A percentile compares a stretch with the other conserved stretches of the same genome.
These are phyloP conservation scores for Vitis hybrid DNA, from an alignment of 177 flowering plant genomes.

Conservation along the genomic window DNA sequence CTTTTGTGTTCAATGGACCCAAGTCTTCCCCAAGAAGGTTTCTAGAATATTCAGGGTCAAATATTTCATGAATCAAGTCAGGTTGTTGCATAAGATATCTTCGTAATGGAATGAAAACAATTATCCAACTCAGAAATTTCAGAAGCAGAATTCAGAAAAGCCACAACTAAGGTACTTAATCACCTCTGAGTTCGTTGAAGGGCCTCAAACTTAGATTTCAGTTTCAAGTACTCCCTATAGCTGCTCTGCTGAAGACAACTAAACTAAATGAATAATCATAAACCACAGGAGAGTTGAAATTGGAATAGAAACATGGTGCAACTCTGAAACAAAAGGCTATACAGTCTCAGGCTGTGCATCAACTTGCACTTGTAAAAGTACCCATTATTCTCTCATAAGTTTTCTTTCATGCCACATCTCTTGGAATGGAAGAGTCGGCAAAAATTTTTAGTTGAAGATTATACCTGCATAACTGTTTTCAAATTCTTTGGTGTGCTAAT, in stretches of 20 bases:
- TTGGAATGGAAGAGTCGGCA: too few species aligned
- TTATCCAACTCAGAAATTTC: background rate
- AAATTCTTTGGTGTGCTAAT: too few species aligned
- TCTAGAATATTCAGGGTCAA: constrained; percentile 22
- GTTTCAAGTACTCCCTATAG: constrained; percentile 57
- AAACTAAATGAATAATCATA: background rate
- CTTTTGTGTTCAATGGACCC: constrained; percentile 50
- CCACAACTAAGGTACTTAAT: background rate
- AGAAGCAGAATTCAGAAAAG: too few species aligned
- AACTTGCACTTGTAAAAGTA: too few species aligned
- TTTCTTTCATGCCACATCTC: too few species aligned
- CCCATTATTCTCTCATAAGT: too few species aligned
- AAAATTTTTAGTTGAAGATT: too few species aligned
- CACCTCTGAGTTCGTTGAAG: constrained; percentile 63
- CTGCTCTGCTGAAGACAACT: constrained; percentile 32
- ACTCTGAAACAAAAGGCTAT: background rate
- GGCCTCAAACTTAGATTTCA: constrained; percentile 50
- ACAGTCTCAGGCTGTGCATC: too few species aligned
- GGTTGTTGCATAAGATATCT: background rate
- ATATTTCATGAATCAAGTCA: background rate
- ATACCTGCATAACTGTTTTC: too few species aligned
- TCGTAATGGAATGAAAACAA: background rate
- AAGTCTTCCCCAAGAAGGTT: constrained; percentile 73
- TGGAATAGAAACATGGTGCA: background rate
- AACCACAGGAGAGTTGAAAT: background rate